phyloP scores from a whole-genome alignment of 305 asterid genomes.

The Rubia tinctorum region DNA sequence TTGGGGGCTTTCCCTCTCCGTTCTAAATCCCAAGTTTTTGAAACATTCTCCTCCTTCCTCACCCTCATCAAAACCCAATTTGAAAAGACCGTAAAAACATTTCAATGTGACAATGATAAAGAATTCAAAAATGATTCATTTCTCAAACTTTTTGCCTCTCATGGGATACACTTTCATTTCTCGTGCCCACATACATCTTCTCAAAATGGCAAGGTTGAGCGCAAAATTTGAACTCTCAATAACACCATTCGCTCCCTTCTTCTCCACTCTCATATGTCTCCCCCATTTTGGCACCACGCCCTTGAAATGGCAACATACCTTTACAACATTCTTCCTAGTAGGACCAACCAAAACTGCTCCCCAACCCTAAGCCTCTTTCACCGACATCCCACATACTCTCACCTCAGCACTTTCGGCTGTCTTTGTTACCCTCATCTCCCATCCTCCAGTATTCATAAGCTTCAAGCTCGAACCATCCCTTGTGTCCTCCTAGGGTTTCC shows the following conservation, averaged over 20 bases:
- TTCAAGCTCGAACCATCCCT: neutral
- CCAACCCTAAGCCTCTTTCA: neutral
- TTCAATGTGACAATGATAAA: conserved; percentile 7
- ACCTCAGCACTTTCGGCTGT: neutral
- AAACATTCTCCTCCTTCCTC: neutral
- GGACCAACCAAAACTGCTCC: neutral
- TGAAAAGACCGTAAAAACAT: neutral
- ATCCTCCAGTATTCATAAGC: neutral
- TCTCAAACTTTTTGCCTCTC: neutral
- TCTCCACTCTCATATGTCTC: neutral
- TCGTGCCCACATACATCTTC: too few species aligned
- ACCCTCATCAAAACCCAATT: neutral
- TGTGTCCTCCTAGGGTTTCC: conserved; percentile 7
- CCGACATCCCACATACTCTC: neutral
- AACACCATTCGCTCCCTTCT: neutral
- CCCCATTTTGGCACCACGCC: neutral
- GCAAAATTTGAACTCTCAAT: neutral
- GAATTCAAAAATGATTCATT: neutral
- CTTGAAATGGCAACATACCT: neutral
- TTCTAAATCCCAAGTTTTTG: too few species aligned
- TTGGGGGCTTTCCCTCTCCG: conserved; percentile 9
- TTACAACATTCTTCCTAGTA: neutral
- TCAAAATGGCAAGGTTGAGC: neutral
- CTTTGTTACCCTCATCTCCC: neutral
- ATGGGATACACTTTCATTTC: neutral